Percentiles rank a stretch among this genome's conserved stretches.
Conservation (phyloP, 805 yeast genomes). For the Kodamaea sagamina region DNA sequence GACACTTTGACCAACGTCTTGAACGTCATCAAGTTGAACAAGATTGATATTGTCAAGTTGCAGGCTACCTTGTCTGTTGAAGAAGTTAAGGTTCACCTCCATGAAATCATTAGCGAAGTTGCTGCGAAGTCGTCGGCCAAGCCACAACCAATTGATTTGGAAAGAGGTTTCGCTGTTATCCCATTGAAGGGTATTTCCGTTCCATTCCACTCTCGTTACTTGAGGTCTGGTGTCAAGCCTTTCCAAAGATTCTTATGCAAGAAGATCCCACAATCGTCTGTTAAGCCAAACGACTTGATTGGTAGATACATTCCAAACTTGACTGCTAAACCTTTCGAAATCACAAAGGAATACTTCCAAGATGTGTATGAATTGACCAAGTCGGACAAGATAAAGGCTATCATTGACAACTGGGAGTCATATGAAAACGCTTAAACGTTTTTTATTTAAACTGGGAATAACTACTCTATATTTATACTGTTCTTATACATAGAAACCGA, state of each 20-base stretch:
- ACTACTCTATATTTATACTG: conserved; percentile 6
- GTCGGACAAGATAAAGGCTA: conserved; percentile 84
- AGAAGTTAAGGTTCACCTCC: conserved; percentile 83
- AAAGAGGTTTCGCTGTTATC: conserved; percentile 97
- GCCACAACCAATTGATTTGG: conserved; percentile 95
- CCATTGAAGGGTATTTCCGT: conserved; percentile 99
- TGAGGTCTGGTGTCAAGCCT: conserved; percentile 98
- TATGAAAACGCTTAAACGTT: conserved; percentile 53
- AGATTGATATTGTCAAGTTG: conserved; percentile 87
- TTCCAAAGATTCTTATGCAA: conserved; percentile 96
- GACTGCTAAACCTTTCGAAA: conserved; percentile 96
- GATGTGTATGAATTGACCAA: conserved; percentile 91
- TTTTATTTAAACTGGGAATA: conserved; percentile 9
- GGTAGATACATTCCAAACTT: conserved; percentile 97
- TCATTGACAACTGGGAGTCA: conserved; percentile 93
- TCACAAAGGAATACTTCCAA: conserved; percentile 95
- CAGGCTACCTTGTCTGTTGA: conserved; percentile 82
- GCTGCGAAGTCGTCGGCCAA: conserved; percentile 78
- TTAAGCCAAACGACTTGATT: conserved; percentile 89
- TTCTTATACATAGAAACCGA: conserved; percentile 4
- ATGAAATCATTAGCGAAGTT: conserved; percentile 85
- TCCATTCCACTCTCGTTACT: conserved; percentile 99
- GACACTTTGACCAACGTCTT: conserved; percentile 91
- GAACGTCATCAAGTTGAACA: conserved; percentile 90
- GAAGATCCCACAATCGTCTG: conserved; percentile 93